Evolutionary conservation across 2,329 filamentous ascomycete species (phyloP), one percentile per base, ranked within the genome.

Genomic region (Nemania diffusa): DNA sequence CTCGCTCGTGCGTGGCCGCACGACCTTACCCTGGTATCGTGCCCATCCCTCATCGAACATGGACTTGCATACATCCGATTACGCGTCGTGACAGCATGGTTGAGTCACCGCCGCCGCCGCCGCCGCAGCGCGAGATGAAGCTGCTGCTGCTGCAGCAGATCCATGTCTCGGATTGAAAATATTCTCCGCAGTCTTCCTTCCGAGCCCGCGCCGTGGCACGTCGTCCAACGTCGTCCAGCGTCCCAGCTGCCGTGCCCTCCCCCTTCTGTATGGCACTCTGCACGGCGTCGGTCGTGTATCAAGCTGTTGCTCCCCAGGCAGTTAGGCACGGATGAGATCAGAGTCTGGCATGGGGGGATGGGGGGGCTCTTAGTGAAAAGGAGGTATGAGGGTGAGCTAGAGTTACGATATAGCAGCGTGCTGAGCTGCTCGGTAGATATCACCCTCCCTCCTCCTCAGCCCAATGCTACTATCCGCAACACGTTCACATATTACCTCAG

Each of bases 101-200:
- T 52, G 27, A n/a, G 5, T 52, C 50, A 26, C 50, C n/a, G 50
- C 29, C 9, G 29, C 29, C 26, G 5, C 32, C 50, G 15, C 50
- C n/a, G 50, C 29, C 9, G 29, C 29, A n/a, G n/a, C 26, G 48
- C 24, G 5, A 51, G 20, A 55, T n/a, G 52, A 62, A 44, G 5
- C 5, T 5, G 29, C 29, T 5, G 5, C 40, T 60, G 50, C 50
- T 27, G 40, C 57, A 62, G 46, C 26, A 44, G 22, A 8, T 11
- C 46, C 46, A 52, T 52, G 50, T 67, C 57, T 64, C 60, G 52
- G 59, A 42, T 42, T 52, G n/a, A 46, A 51, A 53, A 55, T 46
- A 67, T 64, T 64, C 52, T 67, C 64, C 60, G 52, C 42, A 48
- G 52, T 26, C 53, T 42, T 46, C 64, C 63, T 64, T 67, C 59